Evolutionary conservation across 495 filamentous ascomycete genomes (phyloP).

Genomic region (Penicillium mononematosum): DNA sequence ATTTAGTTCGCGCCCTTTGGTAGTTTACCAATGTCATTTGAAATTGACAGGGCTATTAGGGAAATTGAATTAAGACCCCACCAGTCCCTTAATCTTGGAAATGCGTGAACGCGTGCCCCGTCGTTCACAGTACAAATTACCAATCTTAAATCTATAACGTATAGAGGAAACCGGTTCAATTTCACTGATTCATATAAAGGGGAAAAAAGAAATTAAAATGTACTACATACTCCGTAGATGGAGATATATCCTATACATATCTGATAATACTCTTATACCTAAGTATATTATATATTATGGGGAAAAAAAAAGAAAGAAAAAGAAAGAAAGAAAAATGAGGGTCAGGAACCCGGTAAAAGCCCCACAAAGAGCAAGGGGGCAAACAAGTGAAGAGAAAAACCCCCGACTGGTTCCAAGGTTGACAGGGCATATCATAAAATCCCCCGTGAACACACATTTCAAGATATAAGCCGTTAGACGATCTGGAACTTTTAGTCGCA

Average conservation of each 20-base stretch:
- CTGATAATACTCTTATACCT: no score
- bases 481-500: slow-evolving; percentile 32
- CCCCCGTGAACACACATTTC: no score
- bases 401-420: slow-evolving; percentile 27
- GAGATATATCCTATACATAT: no score
- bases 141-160: background rate
- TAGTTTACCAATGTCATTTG: no score
- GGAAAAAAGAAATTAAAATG: background rate
- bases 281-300: no score
- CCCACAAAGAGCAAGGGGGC: slow-evolving; percentile 3
- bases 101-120: slow-evolving; percentile 15
- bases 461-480: slow-evolving; percentile 20
- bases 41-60: no score
- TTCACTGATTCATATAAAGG: background rate
- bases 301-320: background rate
- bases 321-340: background rate
- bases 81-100: slow-evolving; percentile 26
- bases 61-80: slow-evolving; percentile 13
- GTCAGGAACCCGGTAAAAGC: slow-evolving; percentile 11
- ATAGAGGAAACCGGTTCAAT: background rate
- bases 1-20: no score
- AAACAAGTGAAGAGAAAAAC: slow-evolving; percentile 20
- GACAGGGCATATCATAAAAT: slow-evolving; percentile 2
- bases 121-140: slow-evolving; percentile 5
- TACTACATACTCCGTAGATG: no score